phyloP scores from a whole-genome alignment of 805 yeast genomes.

The Candida pseudofarinosa region DNA sequence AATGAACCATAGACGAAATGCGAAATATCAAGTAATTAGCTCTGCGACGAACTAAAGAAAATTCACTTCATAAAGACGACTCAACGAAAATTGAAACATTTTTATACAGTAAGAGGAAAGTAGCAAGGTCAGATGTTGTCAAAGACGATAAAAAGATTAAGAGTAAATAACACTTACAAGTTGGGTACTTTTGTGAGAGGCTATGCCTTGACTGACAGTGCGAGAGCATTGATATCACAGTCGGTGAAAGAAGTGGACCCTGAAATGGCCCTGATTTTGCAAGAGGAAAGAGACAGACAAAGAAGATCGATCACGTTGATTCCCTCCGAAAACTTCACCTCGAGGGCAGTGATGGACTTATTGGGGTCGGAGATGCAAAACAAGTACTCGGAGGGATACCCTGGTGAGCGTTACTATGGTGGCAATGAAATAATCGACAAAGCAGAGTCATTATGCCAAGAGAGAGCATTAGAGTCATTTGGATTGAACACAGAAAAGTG shows the following conservation, averaged over 20 bases:
- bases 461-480: conserved; percentile 91
- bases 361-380: conserved; percentile 97
- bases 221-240: conserved; percentile 62
- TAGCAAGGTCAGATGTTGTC: conserved; percentile 21
- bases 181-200: conserved; percentile 14
- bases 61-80: neutral
- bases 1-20: too few relatives aligned
- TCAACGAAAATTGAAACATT: neutral
- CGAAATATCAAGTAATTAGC: neutral
- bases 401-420: conserved; percentile 98
- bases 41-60: neutral
- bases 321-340: conserved; percentile 96
- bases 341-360: conserved; percentile 92
- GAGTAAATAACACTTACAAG: conserved; percentile 13
- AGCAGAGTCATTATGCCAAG: conserved; percentile 88
- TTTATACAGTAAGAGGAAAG: neutral
- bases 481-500: conserved; percentile 73
- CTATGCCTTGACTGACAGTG: conserved; percentile 67
- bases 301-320: conserved; percentile 89
- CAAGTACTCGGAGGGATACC: conserved; percentile 98
- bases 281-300: conserved; percentile 86
- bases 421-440: conserved; percentile 96
- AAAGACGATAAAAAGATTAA: conserved; percentile 23
- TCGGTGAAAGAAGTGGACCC: conserved; percentile 68
- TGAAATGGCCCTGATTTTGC: conserved; percentile 67